These are phyloP conservation scores for Podochytrium sp. DNA, from an alignment of 192 early-diverging fungal species.

Conservation along the genomic window DNA sequence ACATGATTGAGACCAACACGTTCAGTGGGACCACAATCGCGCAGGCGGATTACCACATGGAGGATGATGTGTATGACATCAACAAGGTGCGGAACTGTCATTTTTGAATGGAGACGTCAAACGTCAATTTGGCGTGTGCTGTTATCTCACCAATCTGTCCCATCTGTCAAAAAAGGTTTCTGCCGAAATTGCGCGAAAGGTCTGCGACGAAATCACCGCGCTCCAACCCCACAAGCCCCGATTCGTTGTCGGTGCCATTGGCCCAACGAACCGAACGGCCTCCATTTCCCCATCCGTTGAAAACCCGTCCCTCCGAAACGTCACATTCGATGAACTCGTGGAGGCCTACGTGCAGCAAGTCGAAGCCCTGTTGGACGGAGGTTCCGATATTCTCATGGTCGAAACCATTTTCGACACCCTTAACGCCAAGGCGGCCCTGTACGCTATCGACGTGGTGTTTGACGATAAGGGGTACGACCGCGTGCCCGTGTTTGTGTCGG, in stretches of 20 bases:
- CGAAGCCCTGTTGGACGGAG: conserved; percentile 91
- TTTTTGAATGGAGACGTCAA: background rate
- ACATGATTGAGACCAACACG: conserved; percentile 97
- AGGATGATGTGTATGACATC: conserved; percentile 86
- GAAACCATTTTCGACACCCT: conserved; percentile 98
- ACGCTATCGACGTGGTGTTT: conserved; percentile 86
- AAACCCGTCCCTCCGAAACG: conserved; percentile 92
- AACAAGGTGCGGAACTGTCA: conserved; percentile 70
- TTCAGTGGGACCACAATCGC: conserved; percentile 91
- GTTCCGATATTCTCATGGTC: conserved; percentile 88
- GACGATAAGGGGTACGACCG: conserved; percentile 74
- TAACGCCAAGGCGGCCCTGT: conserved; percentile 96
- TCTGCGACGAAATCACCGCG: conserved; percentile 78
- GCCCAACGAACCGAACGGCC: conserved; percentile 93
- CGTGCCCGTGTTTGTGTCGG: conserved; percentile 48
- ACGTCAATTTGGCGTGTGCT: background rate
- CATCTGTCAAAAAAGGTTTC: conserved; percentile 42
- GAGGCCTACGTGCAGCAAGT: conserved; percentile 89
- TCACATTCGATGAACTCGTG: conserved; percentile 94
- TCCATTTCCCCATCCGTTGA: conserved; percentile 98
- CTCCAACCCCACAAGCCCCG: conserved; percentile 79
- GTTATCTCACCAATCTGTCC: background rate
- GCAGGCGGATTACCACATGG: conserved; percentile 88
- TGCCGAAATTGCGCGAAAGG: conserved; percentile 82
- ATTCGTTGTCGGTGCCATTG: conserved; percentile 76